Evolutionary conservation across 768 basidiomycete genomes (phyloP).

Genomic region (Boletus reticulatus): DNA sequence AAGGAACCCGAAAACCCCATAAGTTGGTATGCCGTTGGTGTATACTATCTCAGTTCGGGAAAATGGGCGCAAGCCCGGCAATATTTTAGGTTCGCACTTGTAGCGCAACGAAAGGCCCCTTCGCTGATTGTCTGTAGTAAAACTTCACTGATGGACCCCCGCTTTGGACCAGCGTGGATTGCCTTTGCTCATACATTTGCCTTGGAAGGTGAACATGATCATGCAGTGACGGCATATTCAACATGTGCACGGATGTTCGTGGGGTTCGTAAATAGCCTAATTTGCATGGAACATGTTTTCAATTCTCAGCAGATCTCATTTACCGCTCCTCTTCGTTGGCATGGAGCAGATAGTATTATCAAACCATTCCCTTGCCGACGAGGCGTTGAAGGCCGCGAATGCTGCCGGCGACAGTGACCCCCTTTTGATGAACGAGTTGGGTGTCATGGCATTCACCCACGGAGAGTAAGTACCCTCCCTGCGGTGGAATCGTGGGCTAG

Average conservation of each 20-base stretch:
- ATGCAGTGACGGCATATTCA: slow-evolving; percentile 97
- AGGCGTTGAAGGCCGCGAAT: slow-evolving; percentile 81
- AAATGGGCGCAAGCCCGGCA: slow-evolving; percentile 92
- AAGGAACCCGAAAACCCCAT: slow-evolving; percentile 89
- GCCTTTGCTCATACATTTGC: slow-evolving; percentile 98
- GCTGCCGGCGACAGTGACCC: slow-evolving; percentile 87
- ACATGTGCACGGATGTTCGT: slow-evolving; percentile 94
- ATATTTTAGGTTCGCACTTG: slow-evolving; percentile 79
- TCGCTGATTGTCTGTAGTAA: slow-evolving; percentile 54
- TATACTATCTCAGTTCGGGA: slow-evolving; percentile 88
- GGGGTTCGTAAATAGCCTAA: slow-evolving; percentile 55
- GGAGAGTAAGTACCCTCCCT: slow-evolving; percentile 56
- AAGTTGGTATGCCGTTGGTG: slow-evolving; percentile 98
- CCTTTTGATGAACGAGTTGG: slow-evolving; percentile 86
- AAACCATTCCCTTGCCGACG: slow-evolving; percentile 78
- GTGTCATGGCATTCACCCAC: slow-evolving; percentile 88
- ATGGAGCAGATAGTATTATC: slow-evolving; percentile 97
- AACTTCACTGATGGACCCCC: slow-evolving; percentile 93
- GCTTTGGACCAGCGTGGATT: slow-evolving; percentile 96
- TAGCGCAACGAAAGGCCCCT: not conserved
- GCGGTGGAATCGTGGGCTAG: not conserved
- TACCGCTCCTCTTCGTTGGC: slow-evolving; percentile 93
- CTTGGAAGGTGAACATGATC: slow-evolving; percentile 96
- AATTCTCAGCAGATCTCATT: slow-evolving; percentile 75
- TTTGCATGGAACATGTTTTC: not conserved